Percentiles rank a stretch among this genome's conserved stretches.
Conservation (phyloP, 192 early-diverging fungal species). For the Coemansia sp. region DNA sequence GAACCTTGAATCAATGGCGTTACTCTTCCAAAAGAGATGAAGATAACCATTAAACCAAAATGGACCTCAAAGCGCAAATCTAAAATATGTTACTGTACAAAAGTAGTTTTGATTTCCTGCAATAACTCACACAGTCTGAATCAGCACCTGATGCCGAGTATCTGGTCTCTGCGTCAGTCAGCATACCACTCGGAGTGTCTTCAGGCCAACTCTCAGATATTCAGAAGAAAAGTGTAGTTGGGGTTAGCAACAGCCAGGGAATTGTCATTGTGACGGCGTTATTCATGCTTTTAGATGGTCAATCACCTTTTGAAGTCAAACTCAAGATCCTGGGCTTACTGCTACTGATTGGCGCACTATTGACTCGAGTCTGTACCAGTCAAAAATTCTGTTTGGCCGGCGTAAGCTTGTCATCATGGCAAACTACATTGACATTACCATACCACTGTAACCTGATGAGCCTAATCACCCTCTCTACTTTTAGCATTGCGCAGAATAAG, state of each 20-base stretch:
- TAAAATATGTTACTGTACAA: constrained; percentile 42
- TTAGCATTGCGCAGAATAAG: constrained; percentile 13
- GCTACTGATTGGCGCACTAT: constrained; percentile 71
- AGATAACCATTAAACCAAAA: too few species aligned
- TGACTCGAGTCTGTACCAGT: too few species aligned
- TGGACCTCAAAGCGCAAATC: too few species aligned
- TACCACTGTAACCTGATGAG: constrained; percentile 53
- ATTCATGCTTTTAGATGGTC: constrained; percentile 67
- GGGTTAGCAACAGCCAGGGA: constrained; percentile 84
- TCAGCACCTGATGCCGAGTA: constrained; percentile 69
- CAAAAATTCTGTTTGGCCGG: too few species aligned
- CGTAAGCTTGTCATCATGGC: constrained; percentile 59
- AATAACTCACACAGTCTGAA: constrained; percentile 70
- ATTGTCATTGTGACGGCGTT: constrained; percentile 81
- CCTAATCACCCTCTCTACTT: neutral
- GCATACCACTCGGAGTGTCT: constrained; percentile 61
- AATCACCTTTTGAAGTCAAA: constrained; percentile 72
- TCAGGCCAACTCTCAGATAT: constrained; percentile 2
- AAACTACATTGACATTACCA: constrained; percentile 80
- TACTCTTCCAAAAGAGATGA: too few species aligned
- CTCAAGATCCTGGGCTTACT: constrained; percentile 75
- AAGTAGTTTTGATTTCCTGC: constrained; percentile 70
- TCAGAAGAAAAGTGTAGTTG: constrained; percentile 34
- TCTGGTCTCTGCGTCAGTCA: constrained; percentile 69
- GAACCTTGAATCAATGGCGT: too few species aligned